phyloP scores from a whole-genome alignment of 1,284 basidiomycete genomes.

The Cystobasidium slooffiae region DNA sequence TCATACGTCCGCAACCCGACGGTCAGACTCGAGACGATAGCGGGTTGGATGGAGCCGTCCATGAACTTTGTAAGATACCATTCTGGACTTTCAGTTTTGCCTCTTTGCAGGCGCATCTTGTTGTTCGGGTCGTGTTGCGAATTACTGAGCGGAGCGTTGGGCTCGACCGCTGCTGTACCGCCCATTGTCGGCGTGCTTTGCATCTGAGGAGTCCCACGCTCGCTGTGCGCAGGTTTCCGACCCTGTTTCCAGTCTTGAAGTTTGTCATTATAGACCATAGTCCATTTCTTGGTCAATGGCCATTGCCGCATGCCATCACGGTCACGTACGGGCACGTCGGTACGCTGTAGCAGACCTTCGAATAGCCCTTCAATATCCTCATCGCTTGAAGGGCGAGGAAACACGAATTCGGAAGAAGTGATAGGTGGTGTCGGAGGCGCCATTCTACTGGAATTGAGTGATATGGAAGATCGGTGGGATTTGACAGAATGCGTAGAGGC shows the following conservation, averaged over 20 bases:
- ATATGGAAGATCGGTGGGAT: constrained; percentile 36
- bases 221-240: constrained; percentile 44
- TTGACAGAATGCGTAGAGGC: constrained; percentile 31
- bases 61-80: constrained; percentile 86
- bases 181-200: constrained; percentile 15
- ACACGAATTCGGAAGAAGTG: constrained; percentile 64
- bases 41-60: constrained; percentile 79
- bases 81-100: constrained; percentile 56
- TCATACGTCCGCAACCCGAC: constrained; percentile 83
- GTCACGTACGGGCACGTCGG: constrained; percentile 49
- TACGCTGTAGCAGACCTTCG: constrained; percentile 69
- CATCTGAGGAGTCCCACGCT: constrained; percentile 47
- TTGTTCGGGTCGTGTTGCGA: constrained; percentile 47
- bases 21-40: constrained; percentile 74
- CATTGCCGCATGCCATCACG: constrained; percentile 64
- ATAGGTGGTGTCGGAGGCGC: constrained; percentile 44
- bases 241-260: constrained; percentile 72
- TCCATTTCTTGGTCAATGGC: constrained; percentile 86
- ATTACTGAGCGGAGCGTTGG: not conserved
- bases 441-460: constrained; percentile 26
- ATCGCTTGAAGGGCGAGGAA: constrained; percentile 72
- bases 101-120: constrained; percentile 51
- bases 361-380: constrained; percentile 78
- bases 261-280: constrained; percentile 82
- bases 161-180: constrained; percentile 24